phyloP scores from a whole-genome alignment of 352 stramenopile genomes.

The Phytophthora megakarya region DNA sequence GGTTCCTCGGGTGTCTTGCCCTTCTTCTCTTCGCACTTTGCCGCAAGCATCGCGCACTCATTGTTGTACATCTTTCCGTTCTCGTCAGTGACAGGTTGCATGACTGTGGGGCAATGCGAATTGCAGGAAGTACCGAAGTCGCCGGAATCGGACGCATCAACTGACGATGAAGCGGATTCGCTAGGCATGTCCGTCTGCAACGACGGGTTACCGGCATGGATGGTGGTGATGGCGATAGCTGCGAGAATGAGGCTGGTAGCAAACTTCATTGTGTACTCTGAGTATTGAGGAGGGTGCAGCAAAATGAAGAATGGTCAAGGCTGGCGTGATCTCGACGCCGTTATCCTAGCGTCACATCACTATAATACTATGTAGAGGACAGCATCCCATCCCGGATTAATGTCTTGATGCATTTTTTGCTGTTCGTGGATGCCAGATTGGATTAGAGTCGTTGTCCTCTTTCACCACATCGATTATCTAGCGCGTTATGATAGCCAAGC shows the following conservation, averaged over 20 bases:
- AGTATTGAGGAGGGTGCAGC: neutral
- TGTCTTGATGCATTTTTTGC: constrained; percentile 6
- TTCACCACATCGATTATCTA: too few relatives aligned
- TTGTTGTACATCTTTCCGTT: constrained; percentile 22
- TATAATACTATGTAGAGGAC: too few relatives aligned
- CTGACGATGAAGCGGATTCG: constrained; percentile 3
- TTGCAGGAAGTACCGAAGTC: constrained; percentile 6
- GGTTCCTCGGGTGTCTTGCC: too few relatives aligned
- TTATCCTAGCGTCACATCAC: too few relatives aligned
- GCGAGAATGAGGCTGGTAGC: constrained; percentile 6
- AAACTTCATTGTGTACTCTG: constrained; percentile 19
- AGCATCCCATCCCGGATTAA: constrained; percentile 23
- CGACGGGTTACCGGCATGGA: constrained; percentile 13
- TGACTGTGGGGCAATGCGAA: constrained; percentile 12
- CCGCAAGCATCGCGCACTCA: constrained; percentile 23
- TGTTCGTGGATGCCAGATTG: constrained; percentile 18
- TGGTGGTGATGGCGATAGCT: constrained; percentile 15
- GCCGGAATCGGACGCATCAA: neutral
- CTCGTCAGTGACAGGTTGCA: constrained; percentile 18
- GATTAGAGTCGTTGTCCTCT: too few relatives aligned
- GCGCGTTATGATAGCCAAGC: too few relatives aligned
- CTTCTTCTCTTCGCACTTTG: too few relatives aligned
- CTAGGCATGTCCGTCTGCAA: neutral
- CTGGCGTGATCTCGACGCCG: neutral
- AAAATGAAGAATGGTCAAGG: constrained; percentile 15